Evolutionary conservation across 23 red algal species (phyloP), one percentile per base, ranked within the genome.

Genomic region (Gracilaria vermiculophylla): DNA sequence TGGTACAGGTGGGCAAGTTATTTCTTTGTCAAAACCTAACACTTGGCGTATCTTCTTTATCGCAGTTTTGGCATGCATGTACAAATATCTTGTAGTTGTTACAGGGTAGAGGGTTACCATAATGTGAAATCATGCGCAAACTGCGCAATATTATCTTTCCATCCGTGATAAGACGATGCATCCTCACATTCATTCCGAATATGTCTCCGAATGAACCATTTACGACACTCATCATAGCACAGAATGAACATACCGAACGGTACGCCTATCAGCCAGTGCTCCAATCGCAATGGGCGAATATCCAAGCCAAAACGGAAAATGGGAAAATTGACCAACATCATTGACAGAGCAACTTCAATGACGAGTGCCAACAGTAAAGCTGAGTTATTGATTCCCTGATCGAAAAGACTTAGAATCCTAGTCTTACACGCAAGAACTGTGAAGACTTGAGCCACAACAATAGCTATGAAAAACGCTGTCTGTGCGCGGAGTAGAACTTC

Each of bases 161-260:
- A 28, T 54, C 69, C 54, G 4, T 25, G 53, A 21, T 70, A 36
- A 42, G 71, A 53, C 27, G 65, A 50, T 62, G 49, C 34, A 14
- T 54, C 10, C 51, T 52, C 76, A 60, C 76, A 74, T 49, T 81
- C 75, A 20, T 91, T 91, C n/a, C 34, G 17, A 69, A 91, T 78
- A 35, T 91, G 87, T 47, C 62, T 71, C 55, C 90, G 61, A 45
- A 93, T 85, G n/a, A 77, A 78, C 66, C 80, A 84, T 69, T 93
- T 93, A 24, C 90, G 76, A 40, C 54, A 79, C 33, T 93, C 90
- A 41, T 93, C 90, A 29, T 85, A 93, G 35, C 75, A 43, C 5
- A 93, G 52, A 6, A 93, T 93, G 29, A 93, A 57, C 11, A 85
- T 33, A 23, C 79, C 90, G 60, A 93, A 93, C 41, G 90, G 90